Conservation (phyloP, 2,329 filamentous ascomycete species). For the Fulvia fulva region DNA sequence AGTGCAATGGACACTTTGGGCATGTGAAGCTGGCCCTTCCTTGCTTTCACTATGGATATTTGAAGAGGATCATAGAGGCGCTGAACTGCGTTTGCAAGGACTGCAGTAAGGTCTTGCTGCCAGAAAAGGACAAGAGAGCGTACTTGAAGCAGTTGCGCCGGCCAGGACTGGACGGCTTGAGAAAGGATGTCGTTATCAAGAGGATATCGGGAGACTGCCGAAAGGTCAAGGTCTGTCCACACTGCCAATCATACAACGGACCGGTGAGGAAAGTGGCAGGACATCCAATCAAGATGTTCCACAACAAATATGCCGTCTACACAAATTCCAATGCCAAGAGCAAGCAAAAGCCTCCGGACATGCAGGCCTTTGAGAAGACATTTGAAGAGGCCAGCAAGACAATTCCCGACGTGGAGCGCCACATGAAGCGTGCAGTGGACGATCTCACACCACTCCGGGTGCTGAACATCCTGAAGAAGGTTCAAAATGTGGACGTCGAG, state of each 20-base stretch:
- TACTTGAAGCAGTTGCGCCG: conserved; percentile 78
- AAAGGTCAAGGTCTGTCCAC: conserved; percentile 77
- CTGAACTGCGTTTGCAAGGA: conserved; percentile 95
- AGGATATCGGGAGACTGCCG: conserved; percentile 84
- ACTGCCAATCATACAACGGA: conserved; percentile 80
- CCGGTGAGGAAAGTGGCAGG: conserved; percentile 82
- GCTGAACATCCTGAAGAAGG: conserved; percentile 85
- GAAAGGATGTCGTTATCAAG: conserved; percentile 78
- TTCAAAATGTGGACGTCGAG: conserved; percentile 82
- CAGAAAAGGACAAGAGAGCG: conserved; percentile 70
- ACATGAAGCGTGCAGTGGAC: conserved; percentile 87
- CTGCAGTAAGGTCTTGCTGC: conserved; percentile 78
- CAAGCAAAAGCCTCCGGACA: conserved; percentile 77
- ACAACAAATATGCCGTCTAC: conserved; percentile 86
- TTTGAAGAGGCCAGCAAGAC: conserved; percentile 74
- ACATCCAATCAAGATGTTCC: conserved; percentile 82
- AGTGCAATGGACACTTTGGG: conserved; percentile 93
- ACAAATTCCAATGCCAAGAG: conserved; percentile 83
- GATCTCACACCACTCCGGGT: conserved; percentile 88
- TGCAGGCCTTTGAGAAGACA: conserved; percentile 79
- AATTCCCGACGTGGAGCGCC: conserved; percentile 81
- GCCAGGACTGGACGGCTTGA: conserved; percentile 80
- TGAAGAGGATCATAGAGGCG: conserved; percentile 87
- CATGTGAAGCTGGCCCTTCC: conserved; percentile 87
- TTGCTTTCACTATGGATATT: conserved; percentile 92